phyloP scores from a whole-genome alignment of 1,139 yeast genomes.

The Pichia sp. region DNA sequence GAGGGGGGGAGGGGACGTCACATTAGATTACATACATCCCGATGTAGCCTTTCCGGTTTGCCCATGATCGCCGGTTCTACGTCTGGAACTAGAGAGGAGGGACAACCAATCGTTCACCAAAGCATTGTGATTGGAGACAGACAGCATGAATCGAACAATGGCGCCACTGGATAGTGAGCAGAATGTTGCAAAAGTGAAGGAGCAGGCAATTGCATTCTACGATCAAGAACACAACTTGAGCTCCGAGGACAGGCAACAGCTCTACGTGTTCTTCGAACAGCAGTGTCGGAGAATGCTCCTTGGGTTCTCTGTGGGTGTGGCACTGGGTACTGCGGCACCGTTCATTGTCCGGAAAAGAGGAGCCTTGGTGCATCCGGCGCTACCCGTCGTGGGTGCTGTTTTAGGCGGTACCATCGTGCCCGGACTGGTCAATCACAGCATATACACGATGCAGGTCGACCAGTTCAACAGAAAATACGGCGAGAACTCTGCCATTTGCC shows the following conservation, averaged over 20 bases:
- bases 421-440: constrained; percentile 16
- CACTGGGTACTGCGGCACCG: constrained; percentile 25
- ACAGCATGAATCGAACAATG: constrained; percentile 4
- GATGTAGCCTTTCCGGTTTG: neutral
- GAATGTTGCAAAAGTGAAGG: constrained; percentile 19
- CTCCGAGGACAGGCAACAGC: constrained; percentile 21
- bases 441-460: constrained; percentile 16
- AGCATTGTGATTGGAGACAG: too few species aligned
- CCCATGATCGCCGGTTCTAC: too few species aligned
- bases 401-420: constrained; percentile 23
- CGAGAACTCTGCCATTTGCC: constrained; percentile 18
- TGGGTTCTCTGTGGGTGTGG: constrained; percentile 25
- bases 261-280: constrained; percentile 23
- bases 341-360: constrained; percentile 23
- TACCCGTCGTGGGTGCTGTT: constrained; percentile 25
- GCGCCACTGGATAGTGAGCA: constrained; percentile 5
- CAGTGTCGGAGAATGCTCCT: constrained; percentile 19
- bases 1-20: neutral
- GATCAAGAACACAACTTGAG: constrained; percentile 24
- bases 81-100: too few species aligned
- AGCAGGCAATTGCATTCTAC: constrained; percentile 25
- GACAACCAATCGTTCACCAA: too few species aligned
- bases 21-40: neutral
- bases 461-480: constrained; percentile 19
- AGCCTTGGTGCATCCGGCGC: constrained; percentile 22